Conservation (phyloP, 768 basidiomycete genomes). For the Coprinopsis marcescibilis region DNA sequence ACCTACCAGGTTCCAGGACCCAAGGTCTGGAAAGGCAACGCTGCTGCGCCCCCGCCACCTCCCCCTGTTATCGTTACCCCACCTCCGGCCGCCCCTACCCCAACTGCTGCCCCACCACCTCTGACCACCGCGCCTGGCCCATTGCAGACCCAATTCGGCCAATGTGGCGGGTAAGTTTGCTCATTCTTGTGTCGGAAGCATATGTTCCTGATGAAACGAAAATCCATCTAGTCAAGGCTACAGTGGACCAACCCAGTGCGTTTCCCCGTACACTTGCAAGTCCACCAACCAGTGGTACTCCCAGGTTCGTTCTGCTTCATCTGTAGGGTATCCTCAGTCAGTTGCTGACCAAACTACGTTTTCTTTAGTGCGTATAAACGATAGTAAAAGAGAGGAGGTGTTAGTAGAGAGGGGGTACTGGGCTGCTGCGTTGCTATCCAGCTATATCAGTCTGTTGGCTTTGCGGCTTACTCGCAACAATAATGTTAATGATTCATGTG, state of each 20-base stretch:
- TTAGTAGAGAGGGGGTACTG: too few species aligned
- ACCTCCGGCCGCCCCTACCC: not conserved
- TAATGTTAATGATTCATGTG: too few species aligned
- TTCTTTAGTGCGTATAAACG: too few species aligned
- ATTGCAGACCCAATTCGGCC: not conserved
- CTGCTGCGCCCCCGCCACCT: not conserved
- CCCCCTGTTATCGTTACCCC: not conserved
- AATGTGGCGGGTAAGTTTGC: not conserved
- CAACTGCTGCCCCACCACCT: not conserved
- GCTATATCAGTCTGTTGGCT: too few species aligned
- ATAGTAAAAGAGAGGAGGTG: too few species aligned
- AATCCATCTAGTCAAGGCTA: not conserved
- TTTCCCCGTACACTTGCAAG: not conserved
- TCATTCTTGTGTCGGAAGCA: too few species aligned
- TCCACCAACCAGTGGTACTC: not conserved
- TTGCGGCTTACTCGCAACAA: too few species aligned
- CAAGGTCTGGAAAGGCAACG: slow-evolving; percentile 4
- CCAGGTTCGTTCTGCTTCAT: not conserved
- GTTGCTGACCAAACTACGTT: too few species aligned
- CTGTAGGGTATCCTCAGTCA: too few species aligned
- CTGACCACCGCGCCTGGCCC: not conserved
- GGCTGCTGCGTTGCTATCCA: too few species aligned
- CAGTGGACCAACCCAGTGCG: not conserved
- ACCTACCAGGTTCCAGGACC: slow-evolving; percentile 32
- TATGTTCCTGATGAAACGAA: too few species aligned